Evolutionary conservation across 192 early-diverging fungal genomes (phyloP).

Genomic region (Gamsiella multidivaricata): DNA sequence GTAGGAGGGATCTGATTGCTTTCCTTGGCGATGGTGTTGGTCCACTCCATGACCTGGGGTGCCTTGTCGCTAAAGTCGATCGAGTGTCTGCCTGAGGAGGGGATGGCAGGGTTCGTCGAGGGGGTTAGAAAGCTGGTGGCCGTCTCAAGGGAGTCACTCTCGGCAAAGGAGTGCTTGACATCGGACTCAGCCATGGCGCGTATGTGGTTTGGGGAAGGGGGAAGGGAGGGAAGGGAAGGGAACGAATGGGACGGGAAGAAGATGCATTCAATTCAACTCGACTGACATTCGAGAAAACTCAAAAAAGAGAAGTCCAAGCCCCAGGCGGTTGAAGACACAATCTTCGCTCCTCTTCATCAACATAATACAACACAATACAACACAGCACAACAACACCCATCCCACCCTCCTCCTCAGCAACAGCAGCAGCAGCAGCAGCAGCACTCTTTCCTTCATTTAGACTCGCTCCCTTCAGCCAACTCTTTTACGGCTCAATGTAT

Average conservation of each 20-base stretch:
- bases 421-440: no score
- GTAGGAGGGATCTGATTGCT: conserved; percentile 20
- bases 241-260: background rate
- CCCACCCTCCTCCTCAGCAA: no score
- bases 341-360: background rate
- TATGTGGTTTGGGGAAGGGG: background rate
- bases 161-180: background rate
- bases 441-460: background rate
- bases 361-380: no score
- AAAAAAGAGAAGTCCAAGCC: no score
- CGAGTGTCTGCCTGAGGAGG: conserved; percentile 27
- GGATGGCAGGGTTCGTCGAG: conserved; percentile 32
- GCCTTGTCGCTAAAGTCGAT: conserved; percentile 51
- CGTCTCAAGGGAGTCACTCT: conserved; percentile 6
- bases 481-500: conserved; percentile 10
- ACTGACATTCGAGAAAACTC: no score
- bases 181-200: conserved; percentile 16
- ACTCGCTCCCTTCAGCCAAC: background rate
- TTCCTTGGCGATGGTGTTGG: conserved; percentile 28
- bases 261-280: no score
- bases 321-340: background rate
- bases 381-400: no score
- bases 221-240: background rate
- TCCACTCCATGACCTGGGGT: conserved; percentile 55
- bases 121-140: conserved; percentile 50